These are phyloP conservation scores for Aspergillus intermedius DNA, from an alignment of 2,329 filamentous ascomycete genomes.

Conservation along the genomic window DNA sequence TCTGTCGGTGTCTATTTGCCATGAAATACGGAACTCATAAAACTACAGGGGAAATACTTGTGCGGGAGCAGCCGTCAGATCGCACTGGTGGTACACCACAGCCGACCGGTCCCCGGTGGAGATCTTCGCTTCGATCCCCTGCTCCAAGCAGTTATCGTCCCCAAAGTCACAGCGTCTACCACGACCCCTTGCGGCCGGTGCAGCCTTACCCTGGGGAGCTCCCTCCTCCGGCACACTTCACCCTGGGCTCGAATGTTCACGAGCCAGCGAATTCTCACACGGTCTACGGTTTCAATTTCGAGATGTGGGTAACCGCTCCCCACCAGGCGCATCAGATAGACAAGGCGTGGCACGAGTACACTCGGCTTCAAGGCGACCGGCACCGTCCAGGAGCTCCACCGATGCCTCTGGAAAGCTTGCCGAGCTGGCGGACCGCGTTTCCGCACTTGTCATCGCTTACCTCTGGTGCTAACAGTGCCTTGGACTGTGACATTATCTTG, in stretches of 20 bases:
- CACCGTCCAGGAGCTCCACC: slow-evolving; percentile 29
- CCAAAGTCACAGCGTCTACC: slow-evolving; percentile 21
- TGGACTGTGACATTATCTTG: slow-evolving; percentile 39
- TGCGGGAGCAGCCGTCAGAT: slow-evolving; percentile 30
- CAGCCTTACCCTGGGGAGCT: slow-evolving; percentile 29
- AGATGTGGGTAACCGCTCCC: slow-evolving; percentile 41
- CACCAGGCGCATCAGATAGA: slow-evolving; percentile 31
- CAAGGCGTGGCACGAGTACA: slow-evolving; percentile 40
- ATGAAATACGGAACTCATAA: background rate
- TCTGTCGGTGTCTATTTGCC: slow-evolving; percentile 1
- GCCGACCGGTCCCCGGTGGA: slow-evolving; percentile 26
- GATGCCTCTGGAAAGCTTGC: slow-evolving; percentile 34
- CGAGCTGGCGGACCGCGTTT: slow-evolving; percentile 36
- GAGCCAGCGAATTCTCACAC: slow-evolving; percentile 8
- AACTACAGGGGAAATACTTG: slow-evolving; percentile 32
- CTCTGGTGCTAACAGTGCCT: slow-evolving; percentile 24
- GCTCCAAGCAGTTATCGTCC: slow-evolving; percentile 25
- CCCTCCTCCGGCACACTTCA: slow-evolving; percentile 25
- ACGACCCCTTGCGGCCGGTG: slow-evolving; percentile 25
- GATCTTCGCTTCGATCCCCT: slow-evolving; percentile 26
- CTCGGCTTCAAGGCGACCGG: slow-evolving; percentile 35
- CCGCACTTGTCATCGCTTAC: slow-evolving; percentile 34
- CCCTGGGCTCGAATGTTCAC: slow-evolving; percentile 23
- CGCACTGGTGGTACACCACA: slow-evolving; percentile 28
- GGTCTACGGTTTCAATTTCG: slow-evolving; percentile 36